phyloP scores from a whole-genome alignment of 179 eudicot genomes.

The Beta corolliflora region DNA sequence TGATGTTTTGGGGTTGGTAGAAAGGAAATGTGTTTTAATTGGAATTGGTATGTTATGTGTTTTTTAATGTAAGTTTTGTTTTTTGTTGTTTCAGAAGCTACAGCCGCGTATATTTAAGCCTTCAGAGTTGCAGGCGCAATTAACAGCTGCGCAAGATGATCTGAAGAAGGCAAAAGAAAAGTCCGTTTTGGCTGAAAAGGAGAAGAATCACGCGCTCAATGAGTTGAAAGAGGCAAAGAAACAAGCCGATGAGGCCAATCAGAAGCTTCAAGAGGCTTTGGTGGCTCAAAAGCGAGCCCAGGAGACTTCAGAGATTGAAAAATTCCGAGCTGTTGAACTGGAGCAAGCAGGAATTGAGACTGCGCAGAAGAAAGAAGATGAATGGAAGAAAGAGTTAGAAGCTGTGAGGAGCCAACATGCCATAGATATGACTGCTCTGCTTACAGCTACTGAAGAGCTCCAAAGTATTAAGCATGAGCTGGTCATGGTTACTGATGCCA shows the following conservation, averaged over 20 bases:
- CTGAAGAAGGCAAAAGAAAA: conserved; percentile 77
- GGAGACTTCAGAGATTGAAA: conserved; percentile 83
- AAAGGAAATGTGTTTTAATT: too few relatives aligned
- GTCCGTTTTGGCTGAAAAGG: conserved; percentile 62
- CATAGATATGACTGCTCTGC: conserved; percentile 60
- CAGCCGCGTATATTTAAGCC: conserved; percentile 62
- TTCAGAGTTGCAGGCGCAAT: conserved; percentile 76
- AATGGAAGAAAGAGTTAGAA: conserved; percentile 75
- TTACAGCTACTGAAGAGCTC: conserved; percentile 68
- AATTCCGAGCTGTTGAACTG: conserved; percentile 79
- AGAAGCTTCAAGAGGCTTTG: conserved; percentile 77
- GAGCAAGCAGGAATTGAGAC: conserved; percentile 84
- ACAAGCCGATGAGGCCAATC: conserved; percentile 71
- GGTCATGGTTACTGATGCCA: conserved; percentile 57
- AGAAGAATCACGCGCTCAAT: conserved; percentile 63
- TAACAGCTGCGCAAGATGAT: conserved; percentile 69
- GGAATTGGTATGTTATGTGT: not conserved
- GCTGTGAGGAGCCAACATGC: conserved; percentile 72
- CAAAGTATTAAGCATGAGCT: conserved; percentile 70
- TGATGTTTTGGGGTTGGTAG: too few relatives aligned
- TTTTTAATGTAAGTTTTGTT: conserved; percentile 21
- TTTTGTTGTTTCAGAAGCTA: conserved; percentile 55
- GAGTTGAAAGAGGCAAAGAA: conserved; percentile 74
- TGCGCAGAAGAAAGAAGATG: conserved; percentile 76
- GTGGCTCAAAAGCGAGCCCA: conserved; percentile 83